A percentile compares a stretch with the other conserved stretches of the same genome.
Conservation (phyloP, 139 green algal genomes). For the Yamagishiella unicocca region DNA sequence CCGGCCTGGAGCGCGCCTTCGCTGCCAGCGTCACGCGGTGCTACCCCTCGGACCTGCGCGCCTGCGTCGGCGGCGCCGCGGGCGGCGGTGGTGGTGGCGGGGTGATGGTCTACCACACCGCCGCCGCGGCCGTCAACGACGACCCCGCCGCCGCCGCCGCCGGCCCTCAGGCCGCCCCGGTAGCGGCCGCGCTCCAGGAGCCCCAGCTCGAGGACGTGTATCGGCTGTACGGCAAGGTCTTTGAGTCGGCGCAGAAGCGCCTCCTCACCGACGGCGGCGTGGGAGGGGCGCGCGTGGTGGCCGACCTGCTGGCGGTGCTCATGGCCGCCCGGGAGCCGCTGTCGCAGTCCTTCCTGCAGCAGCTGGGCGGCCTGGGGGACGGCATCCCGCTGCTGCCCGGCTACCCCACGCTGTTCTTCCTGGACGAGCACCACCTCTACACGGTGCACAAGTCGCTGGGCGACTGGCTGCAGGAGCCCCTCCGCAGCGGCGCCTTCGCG, state of each 20-base stretch:
- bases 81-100: not conserved
- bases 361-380: not conserved
- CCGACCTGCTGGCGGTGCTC: constrained; percentile 3
- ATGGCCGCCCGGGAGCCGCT: not conserved
- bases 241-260: not conserved
- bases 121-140: not conserved
- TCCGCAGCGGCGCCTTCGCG: not conserved
- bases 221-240: not conserved
- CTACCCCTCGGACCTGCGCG: not conserved
- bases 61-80: not conserved
- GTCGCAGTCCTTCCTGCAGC: not conserved
- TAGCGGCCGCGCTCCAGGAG: not conserved
- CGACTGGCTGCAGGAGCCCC: not conserved
- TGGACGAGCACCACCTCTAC: not conserved
- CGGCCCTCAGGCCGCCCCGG: too few species aligned
- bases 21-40: not conserved
- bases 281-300: not conserved
- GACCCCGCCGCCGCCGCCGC: too few species aligned
- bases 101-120: not conserved
- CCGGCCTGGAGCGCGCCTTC: not conserved
- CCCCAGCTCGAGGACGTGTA: too few species aligned
- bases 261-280: too few species aligned
- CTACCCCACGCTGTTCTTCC: not conserved
- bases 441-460: constrained; percentile 2
- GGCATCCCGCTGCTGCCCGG: constrained; percentile 13